Evolutionary conservation across 2,329 filamentous ascomycete species (phyloP), one percentile per base, ranked within the genome.

Genomic region (Penicillium sp.): DNA sequence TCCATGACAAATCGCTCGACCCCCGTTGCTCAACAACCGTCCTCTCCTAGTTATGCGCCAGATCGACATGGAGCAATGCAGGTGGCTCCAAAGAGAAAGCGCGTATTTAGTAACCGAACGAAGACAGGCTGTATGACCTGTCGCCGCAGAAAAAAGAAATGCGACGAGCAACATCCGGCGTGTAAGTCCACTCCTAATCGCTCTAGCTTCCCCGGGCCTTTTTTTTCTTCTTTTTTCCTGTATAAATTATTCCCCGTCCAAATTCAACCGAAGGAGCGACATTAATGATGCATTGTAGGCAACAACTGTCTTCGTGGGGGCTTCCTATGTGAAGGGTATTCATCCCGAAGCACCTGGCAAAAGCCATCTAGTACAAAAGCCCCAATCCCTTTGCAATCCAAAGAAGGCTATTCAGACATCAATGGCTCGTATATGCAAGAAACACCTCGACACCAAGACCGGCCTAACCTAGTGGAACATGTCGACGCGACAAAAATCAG

Each of bases 61-160:
- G 73, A 75, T 47, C 68, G 73, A 44, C 55, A 73, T 49, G 64
- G 70, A 33, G 69, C 76, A 29, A 66, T 75, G 58, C 73, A 77
- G 69, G 65, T 75, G 55, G 70, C 76, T 57, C 70, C 74, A 15
- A 77, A 81, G 62, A 73, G 80, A 57, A 82, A 82, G 59, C 74
- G 80, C 21, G 77, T 81, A 70, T 97, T 97, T 70, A 96, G 91
- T 78, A 96, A 97, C 75, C 85, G 93, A 58, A 97, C 93, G 21
- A 97, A 97, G 78, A 97, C 93, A 10, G 92, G 93, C 33, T 97
- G 93, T 74, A 86, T 96, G 76, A 97, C 93, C 6, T 97, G 93
- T 73, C 84, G 93, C 59, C 86, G 86, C 71, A 85, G 93, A 58
- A 97, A 97, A 83, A 97, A 97, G 86, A 97, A 97, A 77, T 97